phyloP scores from a whole-genome alignment of 441 rosid species.

The Sinapis alba region DNA sequence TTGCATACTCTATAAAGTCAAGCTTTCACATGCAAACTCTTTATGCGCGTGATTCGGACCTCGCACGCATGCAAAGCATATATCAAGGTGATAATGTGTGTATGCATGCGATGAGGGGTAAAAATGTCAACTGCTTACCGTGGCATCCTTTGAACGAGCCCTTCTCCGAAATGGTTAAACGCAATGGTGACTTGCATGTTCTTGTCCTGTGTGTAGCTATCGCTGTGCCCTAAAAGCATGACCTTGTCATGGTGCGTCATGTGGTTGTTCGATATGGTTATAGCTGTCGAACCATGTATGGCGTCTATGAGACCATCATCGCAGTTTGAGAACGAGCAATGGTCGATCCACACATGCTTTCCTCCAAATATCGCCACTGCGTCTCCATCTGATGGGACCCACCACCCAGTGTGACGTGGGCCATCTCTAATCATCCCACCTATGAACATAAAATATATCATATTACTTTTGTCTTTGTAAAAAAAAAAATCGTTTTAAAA shows the following conservation, averaged over 20 bases:
- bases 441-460: not conserved
- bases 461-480: too few species aligned
- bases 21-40: slow-evolving; percentile 27
- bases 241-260: slow-evolving; percentile 73
- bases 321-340: slow-evolving; percentile 60
- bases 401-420: slow-evolving; percentile 47
- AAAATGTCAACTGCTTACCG: slow-evolving; percentile 38
- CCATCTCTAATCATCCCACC: slow-evolving; percentile 48
- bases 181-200: slow-evolving; percentile 68
- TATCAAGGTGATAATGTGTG: not conserved
- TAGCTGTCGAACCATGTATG: slow-evolving; percentile 64
- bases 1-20: slow-evolving; percentile 9
- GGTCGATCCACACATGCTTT: slow-evolving; percentile 60
- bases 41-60: slow-evolving; percentile 12
- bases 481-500: too few species aligned
- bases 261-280: slow-evolving; percentile 64
- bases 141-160: slow-evolving; percentile 72
- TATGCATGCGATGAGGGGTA: not conserved
- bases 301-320: slow-evolving; percentile 70
- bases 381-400: slow-evolving; percentile 56
- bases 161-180: slow-evolving; percentile 72
- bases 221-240: slow-evolving; percentile 63
- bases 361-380: slow-evolving; percentile 55
- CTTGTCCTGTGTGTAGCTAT: slow-evolving; percentile 56
- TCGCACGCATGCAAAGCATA: slow-evolving; percentile 5